A percentile compares a stretch with the other conserved stretches of the same genome.
Evolutionary conservation across 306 rosid species (phyloP).

Genomic region (Canavalia ensiformis): DNA sequence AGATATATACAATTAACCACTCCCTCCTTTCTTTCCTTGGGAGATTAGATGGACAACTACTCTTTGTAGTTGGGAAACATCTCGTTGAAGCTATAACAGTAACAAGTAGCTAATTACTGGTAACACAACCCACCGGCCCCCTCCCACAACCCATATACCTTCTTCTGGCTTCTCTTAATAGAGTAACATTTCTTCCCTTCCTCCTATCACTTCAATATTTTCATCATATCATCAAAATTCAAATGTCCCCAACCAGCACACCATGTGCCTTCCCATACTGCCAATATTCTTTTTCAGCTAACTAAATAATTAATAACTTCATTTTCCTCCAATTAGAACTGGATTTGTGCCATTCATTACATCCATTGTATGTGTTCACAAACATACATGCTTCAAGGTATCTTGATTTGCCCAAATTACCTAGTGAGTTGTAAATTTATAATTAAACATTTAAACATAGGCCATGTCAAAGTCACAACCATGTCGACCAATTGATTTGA

Average conservation of each 20-base stretch:
- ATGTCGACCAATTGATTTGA: constrained; percentile 10
- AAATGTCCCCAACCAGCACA: constrained; percentile 49
- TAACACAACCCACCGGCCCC: constrained; percentile 52
- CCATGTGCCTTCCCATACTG: constrained; percentile 70
- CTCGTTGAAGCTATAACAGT: constrained; percentile 61
- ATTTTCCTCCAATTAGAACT: neutral
- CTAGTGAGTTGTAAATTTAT: neutral
- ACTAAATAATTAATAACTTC: neutral
- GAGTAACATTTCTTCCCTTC: constrained; percentile 47
- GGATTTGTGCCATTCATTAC: neutral
- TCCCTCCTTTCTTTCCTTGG: constrained; percentile 26
- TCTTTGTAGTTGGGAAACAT: constrained; percentile 61
- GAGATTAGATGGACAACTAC: constrained; percentile 35
- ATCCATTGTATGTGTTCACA: neutral
- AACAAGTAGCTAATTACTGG: constrained; percentile 7
- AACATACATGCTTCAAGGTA: too few relatives aligned
- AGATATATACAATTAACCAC: constrained; percentile 9
- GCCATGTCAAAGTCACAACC: neutral
- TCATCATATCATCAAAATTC: neutral
- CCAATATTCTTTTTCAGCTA: constrained; percentile 29
- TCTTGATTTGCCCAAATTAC: too few relatives aligned
- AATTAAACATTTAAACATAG: too few relatives aligned
- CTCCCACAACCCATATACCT: constrained; percentile 51
- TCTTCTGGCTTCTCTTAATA: constrained; percentile 50
- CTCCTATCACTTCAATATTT: constrained; percentile 39